Percentiles rank a stretch among this genome's conserved stretches.
phyloP scores from a whole-genome alignment of 441 rosid genomes.

The Pelargonium myrrhifolium region DNA sequence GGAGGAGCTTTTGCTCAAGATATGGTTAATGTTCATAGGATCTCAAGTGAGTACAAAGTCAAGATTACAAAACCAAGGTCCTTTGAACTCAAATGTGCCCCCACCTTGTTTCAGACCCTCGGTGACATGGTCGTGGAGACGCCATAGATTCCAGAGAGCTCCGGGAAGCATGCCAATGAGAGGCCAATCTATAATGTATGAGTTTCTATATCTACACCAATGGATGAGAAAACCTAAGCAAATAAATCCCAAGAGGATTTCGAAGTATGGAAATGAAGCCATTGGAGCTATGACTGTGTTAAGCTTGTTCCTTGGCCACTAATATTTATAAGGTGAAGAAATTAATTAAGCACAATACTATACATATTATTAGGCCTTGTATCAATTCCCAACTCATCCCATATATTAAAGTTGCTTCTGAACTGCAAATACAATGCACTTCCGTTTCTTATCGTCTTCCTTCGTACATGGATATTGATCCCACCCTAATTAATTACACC shows the following conservation, averaged over 20 bases:
- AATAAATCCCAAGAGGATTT: background rate
- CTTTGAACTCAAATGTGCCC: conserved; percentile 9
- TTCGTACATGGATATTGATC: no score
- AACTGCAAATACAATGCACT: no score
- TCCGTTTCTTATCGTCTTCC: no score
- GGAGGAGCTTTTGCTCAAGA: conserved; percentile 11
- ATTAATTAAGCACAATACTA: no score
- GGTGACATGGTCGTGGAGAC: conserved; percentile 11
- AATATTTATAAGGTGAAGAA: no score
- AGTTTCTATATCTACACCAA: background rate
- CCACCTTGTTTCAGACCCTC: background rate
- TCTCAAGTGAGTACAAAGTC: conserved; percentile 9
- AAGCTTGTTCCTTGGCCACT: no score
- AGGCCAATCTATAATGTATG: conserved; percentile 11
- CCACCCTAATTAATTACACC: no score
- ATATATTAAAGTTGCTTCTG: no score
- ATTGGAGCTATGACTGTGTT: background rate
- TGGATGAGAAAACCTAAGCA: conserved; percentile 6
- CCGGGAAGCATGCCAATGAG: conserved; percentile 13
- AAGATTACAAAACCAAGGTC: conserved; percentile 10
- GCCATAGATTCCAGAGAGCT: background rate
- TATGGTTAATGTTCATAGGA: conserved; percentile 9
- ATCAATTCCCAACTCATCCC: no score
- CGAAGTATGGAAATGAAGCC: background rate
- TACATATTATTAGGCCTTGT: no score